A percentile compares a stretch with the other conserved stretches of the same genome.
Evolutionary conservation across 768 basidiomycete genomes (phyloP).

Genomic region (Trametes punicea): DNA sequence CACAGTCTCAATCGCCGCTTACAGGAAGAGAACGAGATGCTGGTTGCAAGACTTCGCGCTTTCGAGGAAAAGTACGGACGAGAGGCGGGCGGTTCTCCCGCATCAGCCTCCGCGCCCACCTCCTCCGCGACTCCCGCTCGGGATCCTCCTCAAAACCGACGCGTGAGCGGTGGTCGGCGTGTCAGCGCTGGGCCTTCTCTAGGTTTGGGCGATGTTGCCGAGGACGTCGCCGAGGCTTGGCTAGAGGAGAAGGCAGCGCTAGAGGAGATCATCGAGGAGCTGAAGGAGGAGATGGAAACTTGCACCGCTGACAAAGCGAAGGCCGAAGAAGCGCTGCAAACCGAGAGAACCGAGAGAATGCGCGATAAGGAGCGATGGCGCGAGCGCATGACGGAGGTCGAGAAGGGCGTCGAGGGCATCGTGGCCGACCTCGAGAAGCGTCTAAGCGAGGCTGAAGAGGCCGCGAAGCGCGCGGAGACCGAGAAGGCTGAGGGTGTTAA

Average conservation of each 20-base stretch:
- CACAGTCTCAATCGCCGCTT: conserved; percentile 80
- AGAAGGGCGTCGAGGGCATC: conserved; percentile 64
- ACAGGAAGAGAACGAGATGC: conserved; percentile 78
- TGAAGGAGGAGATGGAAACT: conserved; percentile 37
- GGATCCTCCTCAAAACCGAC: conserved; percentile 34
- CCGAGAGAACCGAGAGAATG: conserved; percentile 55
- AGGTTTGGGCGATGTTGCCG: conserved; percentile 56
- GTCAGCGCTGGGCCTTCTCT: conserved; percentile 49
- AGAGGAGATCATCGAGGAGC: conserved; percentile 33
- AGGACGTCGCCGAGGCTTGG: conserved; percentile 66
- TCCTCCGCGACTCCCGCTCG: conserved; percentile 12
- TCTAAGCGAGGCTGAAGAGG: conserved; percentile 49
- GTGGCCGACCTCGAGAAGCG: conserved; percentile 62
- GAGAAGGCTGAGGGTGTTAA: conserved; percentile 39
- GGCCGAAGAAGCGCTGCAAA: conserved; percentile 43
- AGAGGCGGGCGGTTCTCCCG: conserved; percentile 5
- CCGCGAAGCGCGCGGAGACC: conserved; percentile 39
- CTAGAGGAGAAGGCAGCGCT: conserved; percentile 64
- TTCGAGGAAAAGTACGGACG: conserved; percentile 46
- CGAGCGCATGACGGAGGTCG: conserved; percentile 67
- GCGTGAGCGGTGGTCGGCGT: conserved; percentile 40
- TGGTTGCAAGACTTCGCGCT: conserved; percentile 51
- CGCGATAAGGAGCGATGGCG: conserved; percentile 70
- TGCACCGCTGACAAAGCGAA: conserved; percentile 35
- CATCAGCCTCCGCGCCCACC: background rate